Evolutionary conservation across 1,284 basidiomycete genomes (phyloP), one percentile per base, ranked within the genome.

Genomic region (Trichosporon sp.): DNA sequence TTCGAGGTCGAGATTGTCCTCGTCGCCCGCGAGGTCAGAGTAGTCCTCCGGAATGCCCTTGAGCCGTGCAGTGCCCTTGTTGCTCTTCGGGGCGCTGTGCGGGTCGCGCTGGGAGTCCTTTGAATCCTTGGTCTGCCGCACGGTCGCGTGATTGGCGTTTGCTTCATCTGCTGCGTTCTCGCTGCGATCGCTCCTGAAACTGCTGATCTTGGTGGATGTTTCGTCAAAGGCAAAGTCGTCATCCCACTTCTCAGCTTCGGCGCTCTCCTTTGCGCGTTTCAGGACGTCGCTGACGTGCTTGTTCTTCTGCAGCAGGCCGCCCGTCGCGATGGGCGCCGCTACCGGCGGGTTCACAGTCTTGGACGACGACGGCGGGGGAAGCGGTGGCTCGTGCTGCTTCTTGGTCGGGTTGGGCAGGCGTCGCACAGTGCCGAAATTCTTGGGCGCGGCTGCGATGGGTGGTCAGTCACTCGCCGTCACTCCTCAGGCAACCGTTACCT

Each of bases 141-240:
- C 70, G 1, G 81, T 82, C 69, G 77, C 77, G 66, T 81, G 78
- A 68, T 80, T 74, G 0, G 74, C 59, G 59, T 35, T 32, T 10
- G 32, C 59, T 7, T 32, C 59, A 35, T 63, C 59, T 35, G 56
- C 56, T 21, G 59, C 59, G 16, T 35, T 21, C 16, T 63, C 59
- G 59, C 31, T 16, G 32, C 19, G 59, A 16, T 63, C 59, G 31
- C 32, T 63, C 31, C 32, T 63, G 59, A 63, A 63, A 63, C 59
- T 63, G 59, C 59, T 48, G 32, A 68, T 59, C 71, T 78, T 80
- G 2, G 82, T 75, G 10, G 81, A 66, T 0, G 78, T 78, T 35
- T 96, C 94, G 2, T 91, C 94, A 73, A 93, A 93, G 78, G 95
- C 94, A 78, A 98, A 99, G 81, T 99, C 96, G 79, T 99, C 96